Evolutionary conservation across 2,329 filamentous ascomycete genomes (phyloP).

Genomic region (Colletotrichum graminicola): DNA sequence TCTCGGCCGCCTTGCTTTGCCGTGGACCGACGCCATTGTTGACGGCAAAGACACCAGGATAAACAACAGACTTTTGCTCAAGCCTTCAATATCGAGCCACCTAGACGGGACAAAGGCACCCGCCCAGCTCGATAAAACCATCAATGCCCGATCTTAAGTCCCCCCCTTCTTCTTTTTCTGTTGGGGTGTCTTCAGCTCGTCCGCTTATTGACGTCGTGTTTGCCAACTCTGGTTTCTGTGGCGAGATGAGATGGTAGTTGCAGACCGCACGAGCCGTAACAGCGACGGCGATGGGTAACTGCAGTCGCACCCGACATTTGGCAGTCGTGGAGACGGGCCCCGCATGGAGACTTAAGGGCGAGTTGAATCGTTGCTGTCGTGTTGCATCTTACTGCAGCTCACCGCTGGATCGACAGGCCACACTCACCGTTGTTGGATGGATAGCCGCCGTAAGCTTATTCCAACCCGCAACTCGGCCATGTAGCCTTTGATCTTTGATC

Average conservation of each 20-base stretch:
- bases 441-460: constrained; percentile 21
- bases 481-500: background rate
- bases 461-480: background rate
- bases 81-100: background rate
- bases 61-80: background rate
- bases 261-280: background rate
- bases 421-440: background rate
- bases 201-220: constrained; percentile 21
- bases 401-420: constrained; percentile 32
- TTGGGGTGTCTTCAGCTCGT: background rate
- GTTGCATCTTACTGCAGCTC: constrained; percentile 23
- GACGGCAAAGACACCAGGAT: background rate
- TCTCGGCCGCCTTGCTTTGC: constrained; percentile 24
- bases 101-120: background rate
- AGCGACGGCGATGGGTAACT: background rate
- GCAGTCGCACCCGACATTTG: background rate
- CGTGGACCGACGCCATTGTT: background rate
- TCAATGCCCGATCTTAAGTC: background rate
- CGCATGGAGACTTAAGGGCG: background rate
- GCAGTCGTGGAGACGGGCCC: background rate
- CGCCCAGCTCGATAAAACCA: background rate
- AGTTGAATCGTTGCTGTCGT: background rate
- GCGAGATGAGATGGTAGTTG: background rate
- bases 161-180: no score
- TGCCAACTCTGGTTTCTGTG: constrained; percentile 7